Conservation (phyloP, 2,329 filamentous ascomycete species). For the Nigrospora oryzae region DNA sequence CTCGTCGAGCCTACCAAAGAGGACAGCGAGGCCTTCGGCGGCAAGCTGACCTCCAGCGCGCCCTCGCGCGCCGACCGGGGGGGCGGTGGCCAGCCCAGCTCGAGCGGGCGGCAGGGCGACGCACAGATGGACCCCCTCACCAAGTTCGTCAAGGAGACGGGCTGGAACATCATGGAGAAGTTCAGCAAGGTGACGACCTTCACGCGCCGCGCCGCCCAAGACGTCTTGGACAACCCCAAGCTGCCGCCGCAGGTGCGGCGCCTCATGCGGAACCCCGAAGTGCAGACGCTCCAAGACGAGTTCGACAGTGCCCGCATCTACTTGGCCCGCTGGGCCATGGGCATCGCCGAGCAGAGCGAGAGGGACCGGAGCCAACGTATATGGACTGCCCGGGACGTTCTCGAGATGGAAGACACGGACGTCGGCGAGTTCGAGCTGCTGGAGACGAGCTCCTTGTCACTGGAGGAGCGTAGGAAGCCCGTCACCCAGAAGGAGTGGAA, state of each 20-base stretch:
- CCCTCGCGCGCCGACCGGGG: slow-evolving; percentile 32
- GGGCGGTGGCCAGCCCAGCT: slow-evolving; percentile 26
- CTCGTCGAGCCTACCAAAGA: slow-evolving; percentile 80
- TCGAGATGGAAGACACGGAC: slow-evolving; percentile 89
- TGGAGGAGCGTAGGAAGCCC: slow-evolving; percentile 68
- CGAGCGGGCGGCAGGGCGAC: slow-evolving; percentile 39
- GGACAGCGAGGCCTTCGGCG: slow-evolving; percentile 74
- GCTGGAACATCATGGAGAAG: slow-evolving; percentile 95
- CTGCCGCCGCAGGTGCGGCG: slow-evolving; percentile 81
- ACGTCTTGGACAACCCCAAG: slow-evolving; percentile 84
- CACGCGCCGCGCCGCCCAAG: slow-evolving; percentile 82
- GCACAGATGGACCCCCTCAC: slow-evolving; percentile 86
- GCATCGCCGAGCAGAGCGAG: slow-evolving; percentile 94
- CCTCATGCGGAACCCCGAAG: slow-evolving; percentile 82
- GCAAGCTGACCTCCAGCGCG: slow-evolving; percentile 41
- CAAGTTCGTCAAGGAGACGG: slow-evolving; percentile 87
- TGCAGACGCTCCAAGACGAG: slow-evolving; percentile 91
- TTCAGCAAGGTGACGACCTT: slow-evolving; percentile 97
- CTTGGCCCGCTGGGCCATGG: slow-evolving; percentile 95
- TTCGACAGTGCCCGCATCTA: slow-evolving; percentile 96
- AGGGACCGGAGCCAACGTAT: slow-evolving; percentile 76
- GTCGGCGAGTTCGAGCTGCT: slow-evolving; percentile 95
- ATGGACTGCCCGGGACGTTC: slow-evolving; percentile 86
- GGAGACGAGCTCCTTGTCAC: slow-evolving; percentile 63
- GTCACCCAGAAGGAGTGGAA: slow-evolving; percentile 84